phyloP scores from a whole-genome alignment of 1,284 basidiomycete species.

The Rhodotorula sp. region DNA sequence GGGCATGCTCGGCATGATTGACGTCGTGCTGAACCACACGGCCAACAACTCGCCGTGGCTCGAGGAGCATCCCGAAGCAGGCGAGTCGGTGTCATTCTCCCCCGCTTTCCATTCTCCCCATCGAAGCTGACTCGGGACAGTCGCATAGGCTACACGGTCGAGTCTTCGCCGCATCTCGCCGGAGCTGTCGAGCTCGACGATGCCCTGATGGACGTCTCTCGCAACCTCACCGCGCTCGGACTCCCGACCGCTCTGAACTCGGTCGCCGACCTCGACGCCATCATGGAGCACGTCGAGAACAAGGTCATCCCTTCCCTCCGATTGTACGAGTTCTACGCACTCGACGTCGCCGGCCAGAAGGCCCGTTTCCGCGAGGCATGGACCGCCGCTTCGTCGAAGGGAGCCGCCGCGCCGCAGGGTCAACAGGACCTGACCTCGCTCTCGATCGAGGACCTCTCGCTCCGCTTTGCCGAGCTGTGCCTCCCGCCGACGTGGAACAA shows the following conservation, averaged over 20 bases:
- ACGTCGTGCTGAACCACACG: constrained; percentile 93
- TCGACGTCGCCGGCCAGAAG: constrained; percentile 60
- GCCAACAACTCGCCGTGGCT: constrained; percentile 89
- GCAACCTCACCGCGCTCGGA: constrained; percentile 60
- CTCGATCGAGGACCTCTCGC: constrained; percentile 65
- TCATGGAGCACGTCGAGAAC: constrained; percentile 64
- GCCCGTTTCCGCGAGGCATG: constrained; percentile 47
- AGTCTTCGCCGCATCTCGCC: constrained; percentile 81
- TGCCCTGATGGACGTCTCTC: constrained; percentile 76
- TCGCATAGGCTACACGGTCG: constrained; percentile 72
- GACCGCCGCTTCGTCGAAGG: constrained; percentile 52
- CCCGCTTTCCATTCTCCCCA: not conserved
- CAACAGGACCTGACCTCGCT: constrained; percentile 57
- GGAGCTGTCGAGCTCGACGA: constrained; percentile 84
- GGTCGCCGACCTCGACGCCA: constrained; percentile 63
- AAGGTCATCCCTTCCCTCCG: constrained; percentile 62
- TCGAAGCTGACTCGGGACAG: not conserved
- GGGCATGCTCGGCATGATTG: constrained; percentile 81
- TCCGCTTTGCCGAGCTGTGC: constrained; percentile 50
- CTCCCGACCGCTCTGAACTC: constrained; percentile 69
- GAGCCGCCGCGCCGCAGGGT: constrained; percentile 47
- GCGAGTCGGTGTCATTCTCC: constrained; percentile 52
- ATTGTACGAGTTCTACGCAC: constrained; percentile 88
- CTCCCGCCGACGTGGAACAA: constrained; percentile 36
- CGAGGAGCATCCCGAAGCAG: constrained; percentile 88